Evolutionary conservation across 257 asterid species (phyloP).

Genomic region (Solanum sitiens): DNA sequence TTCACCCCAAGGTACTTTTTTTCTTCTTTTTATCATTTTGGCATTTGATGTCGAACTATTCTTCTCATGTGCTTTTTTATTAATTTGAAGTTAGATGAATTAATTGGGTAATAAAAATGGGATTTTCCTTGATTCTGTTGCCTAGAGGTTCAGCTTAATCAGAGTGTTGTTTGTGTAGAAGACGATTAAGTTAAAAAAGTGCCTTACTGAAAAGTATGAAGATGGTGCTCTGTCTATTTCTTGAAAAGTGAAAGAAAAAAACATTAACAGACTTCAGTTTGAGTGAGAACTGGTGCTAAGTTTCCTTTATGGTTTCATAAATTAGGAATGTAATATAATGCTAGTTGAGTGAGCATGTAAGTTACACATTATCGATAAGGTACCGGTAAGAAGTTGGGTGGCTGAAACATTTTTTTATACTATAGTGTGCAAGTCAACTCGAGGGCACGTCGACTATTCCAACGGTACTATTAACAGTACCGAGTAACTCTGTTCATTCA

Average conservation of each 20-base stretch:
- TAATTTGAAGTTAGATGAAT: not conserved
- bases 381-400: not conserved
- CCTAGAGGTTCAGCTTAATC: not conserved
- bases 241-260: not conserved
- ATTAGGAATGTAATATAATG: not conserved
- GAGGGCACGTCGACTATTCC: not conserved
- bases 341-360: not conserved
- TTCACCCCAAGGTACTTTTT: constrained; percentile 11
- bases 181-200: not conserved
- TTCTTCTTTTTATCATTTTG: constrained; percentile 31
- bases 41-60: not conserved
- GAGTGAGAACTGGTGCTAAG: not conserved
- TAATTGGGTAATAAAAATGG: not conserved
- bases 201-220: not conserved
- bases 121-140: not conserved
- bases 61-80: not conserved
- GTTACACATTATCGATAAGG: not conserved
- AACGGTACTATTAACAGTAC: not conserved
- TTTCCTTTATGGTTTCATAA: not conserved
- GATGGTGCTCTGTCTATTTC: not conserved
- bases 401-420: not conserved
- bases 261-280: not conserved
- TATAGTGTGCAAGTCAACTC: not conserved
- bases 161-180: not conserved
- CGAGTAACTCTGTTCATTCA: not conserved